Percentiles rank a stretch among this genome's conserved stretches.
Conservation (phyloP, 345 rosid species). For the Eucalyptus dawsonii region DNA sequence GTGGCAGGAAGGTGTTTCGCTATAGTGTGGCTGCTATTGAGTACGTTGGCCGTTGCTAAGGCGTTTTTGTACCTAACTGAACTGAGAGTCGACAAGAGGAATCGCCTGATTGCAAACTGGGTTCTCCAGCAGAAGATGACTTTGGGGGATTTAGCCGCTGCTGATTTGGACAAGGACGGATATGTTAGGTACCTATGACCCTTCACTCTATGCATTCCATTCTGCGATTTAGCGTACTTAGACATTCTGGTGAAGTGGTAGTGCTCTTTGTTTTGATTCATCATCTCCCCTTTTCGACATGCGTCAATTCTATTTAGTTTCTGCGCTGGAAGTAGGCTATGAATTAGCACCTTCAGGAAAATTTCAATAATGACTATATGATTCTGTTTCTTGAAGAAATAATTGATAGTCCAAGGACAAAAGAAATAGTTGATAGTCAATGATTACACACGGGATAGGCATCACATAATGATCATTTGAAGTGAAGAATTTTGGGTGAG, state of each 20-base stretch:
- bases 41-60: constrained; percentile 54
- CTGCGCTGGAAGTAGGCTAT: not conserved
- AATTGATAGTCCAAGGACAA: not conserved
- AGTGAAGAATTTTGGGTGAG: not conserved
- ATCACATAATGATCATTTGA: not conserved
- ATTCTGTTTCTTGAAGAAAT: not conserved
- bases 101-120: constrained; percentile 43
- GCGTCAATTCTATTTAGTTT: not conserved
- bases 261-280: not conserved
- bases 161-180: constrained; percentile 60
- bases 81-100: constrained; percentile 45
- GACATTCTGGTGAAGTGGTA: not conserved
- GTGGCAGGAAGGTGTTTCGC: constrained; percentile 47
- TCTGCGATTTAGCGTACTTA: not conserved
- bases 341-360: not conserved
- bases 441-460: not conserved
- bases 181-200: constrained; percentile 36
- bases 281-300: not conserved
- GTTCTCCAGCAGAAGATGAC: constrained; percentile 55
- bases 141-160: constrained; percentile 51
- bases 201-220: not conserved
- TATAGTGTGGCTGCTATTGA: constrained; percentile 36
- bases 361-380: not conserved
- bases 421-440: not conserved
- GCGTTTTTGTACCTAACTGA: constrained; percentile 47